Evolutionary conservation across 495 filamentous ascomycete species (phyloP), one percentile per base, ranked within the genome.

Genomic region (Aspergillus homomorphus): DNA sequence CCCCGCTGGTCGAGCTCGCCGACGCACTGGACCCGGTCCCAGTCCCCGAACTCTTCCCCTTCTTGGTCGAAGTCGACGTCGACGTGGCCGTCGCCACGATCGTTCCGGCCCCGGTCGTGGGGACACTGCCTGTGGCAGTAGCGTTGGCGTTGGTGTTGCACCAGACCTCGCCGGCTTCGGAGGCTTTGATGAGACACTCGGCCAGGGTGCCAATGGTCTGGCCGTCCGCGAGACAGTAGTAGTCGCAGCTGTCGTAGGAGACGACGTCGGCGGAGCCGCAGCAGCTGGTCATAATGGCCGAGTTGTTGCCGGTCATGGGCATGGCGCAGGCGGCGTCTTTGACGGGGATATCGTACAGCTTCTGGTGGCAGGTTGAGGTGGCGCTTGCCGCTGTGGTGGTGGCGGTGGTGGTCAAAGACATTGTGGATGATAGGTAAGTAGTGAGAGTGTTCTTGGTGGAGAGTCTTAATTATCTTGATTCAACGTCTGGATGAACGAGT

Each of bases 231-330:
- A 74, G 67, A 52, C 77, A 79, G 69, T 77, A 79, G 45, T 73
- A 68, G 30, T 72, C 73, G 63, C 75, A 80, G 64, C 65, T 58
- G 54, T 67, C 62, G 65, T 78, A 76, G n/a, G 75, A 72, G 14
- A 76, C 58, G 23, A 77, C 67, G 45, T 66, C 64, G 2, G 72
- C 73, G 6, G 53, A 6, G 38, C 60, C 62, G 58, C 75, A 78
- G 68, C 77, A 78, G n/a, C 60, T 64, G n/a, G 45, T 57, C 69
- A 79, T 69, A 41, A 74, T 64, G 42, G 71, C 63, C 21, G 69
- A 64, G 66, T 73, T 65, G 49, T 67, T 71, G 55, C 56, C 55
- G 46, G 19, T 41, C 14, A 64, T 62, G 16, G 68, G 64, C 52
- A 74, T 63, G 3, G 67, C 75, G 62, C 73, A 79, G 21, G 70